Evolutionary conservation across 306 rosid genomes (phyloP), one percentile per base, ranked within the genome.

Genomic region (Canavalia gladiata): DNA sequence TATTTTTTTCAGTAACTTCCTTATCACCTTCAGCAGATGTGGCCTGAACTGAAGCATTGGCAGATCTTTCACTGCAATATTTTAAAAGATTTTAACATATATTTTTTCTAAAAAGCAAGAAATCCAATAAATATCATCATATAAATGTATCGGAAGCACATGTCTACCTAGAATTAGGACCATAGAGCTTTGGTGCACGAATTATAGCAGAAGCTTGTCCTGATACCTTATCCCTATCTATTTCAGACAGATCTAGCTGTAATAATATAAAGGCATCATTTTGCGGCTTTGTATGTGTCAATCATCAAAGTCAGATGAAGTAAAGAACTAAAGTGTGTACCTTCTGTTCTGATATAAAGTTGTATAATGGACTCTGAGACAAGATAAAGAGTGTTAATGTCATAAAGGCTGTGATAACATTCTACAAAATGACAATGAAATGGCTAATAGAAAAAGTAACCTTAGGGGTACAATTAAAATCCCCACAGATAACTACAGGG

Each of bases 381-480:
- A 77, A 73, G 74, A 76, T 49, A 29, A 70, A 84, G 50, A 55
- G 64, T 9, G 77, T 77, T 75, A 55, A 71, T 70, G 64, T 68
- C 37, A 76, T 5, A 71, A 72, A 35, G 18, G 80, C 68, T 25
- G 8, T 68, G 69, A 81, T 41, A 47, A 54, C 12, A 35, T 29
- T 65, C 58, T 41, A 33, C 10, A 66, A 47, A 68, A 78, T 35
- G 68, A 67, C 34, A 76, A 34, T 39, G 71, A 76, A 83, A 76
- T 81, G 45, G 58, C 6, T 82, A 62, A 62, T 50, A 72, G 41
- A 80, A 77, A 75, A 52, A 72, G 66, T 65, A 80, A 95, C 99
- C 98, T 95, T 93, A 0, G 98, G 99, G 11, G 97, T 92, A 84
- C 97, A 95, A 84, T 95, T 95, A 80, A 90, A 95, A 91, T 95